These are phyloP conservation scores for Triticum urartu DNA, from an alignment of 176 grass and related monocot genomes.

Conservation along the genomic window DNA sequence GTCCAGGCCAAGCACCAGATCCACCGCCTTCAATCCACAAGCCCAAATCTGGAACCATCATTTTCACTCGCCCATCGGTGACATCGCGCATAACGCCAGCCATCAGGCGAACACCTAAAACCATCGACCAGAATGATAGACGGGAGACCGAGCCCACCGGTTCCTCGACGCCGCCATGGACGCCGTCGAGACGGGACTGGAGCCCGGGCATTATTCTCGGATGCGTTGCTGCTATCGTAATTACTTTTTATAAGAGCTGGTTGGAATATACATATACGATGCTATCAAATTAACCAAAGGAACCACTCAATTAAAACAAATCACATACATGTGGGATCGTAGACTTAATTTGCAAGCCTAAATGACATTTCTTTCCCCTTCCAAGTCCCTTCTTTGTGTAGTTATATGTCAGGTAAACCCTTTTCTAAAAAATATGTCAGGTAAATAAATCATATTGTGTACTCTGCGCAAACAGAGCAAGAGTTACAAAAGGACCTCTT, in stretches of 20 bases:
- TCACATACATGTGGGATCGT: background rate
- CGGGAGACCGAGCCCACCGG: no score
- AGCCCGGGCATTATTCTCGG: no score
- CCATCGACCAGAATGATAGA: no score
- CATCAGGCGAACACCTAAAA: no score
- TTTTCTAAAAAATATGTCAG: background rate
- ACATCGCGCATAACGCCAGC: no score
- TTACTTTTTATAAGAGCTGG: background rate
- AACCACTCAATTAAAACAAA: background rate
- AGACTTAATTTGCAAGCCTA: background rate
- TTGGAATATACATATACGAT: background rate
- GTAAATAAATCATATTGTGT: background rate
- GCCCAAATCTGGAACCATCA: no score
- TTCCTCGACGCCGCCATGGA: no score
- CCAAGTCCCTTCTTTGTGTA: background rate
- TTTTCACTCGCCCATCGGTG: no score
- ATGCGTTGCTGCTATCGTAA: no score
- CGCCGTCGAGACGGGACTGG: no score
- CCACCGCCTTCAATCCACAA: no score
- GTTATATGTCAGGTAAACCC: background rate
- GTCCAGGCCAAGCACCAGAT: no score
- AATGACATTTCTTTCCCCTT: background rate
- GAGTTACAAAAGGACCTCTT: background rate
- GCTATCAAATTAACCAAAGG: constrained; percentile 1
- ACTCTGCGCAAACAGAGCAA: background rate